phyloP scores from a whole-genome alignment of 768 basidiomycete species.

The Daedaleopsis sinensis region DNA sequence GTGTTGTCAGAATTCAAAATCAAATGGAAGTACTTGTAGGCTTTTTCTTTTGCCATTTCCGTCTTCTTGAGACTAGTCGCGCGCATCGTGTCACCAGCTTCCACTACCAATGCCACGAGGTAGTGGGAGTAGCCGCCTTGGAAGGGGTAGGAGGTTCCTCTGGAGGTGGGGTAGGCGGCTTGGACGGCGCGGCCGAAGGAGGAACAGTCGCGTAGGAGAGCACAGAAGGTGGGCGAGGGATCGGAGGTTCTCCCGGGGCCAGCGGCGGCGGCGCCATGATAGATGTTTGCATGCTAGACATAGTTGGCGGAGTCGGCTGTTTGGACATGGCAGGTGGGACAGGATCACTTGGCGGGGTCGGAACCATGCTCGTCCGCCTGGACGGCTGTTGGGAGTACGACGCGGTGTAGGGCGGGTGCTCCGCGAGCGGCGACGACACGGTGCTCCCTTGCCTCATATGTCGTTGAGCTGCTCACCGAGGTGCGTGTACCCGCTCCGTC shows the following conservation, averaged over 20 bases:
- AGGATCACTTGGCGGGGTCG: neutral
- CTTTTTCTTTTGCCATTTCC: too few species aligned
- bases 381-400: slow-evolving; percentile 8
- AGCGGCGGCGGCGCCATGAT: slow-evolving; percentile 9
- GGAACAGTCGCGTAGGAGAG: slow-evolving; percentile 9
- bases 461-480: slow-evolving; percentile 48
- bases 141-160: neutral
- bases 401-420: slow-evolving; percentile 18
- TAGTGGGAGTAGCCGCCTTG: neutral
- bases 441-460: slow-evolving; percentile 45
- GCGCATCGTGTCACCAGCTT: too few species aligned
- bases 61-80: too few species aligned
- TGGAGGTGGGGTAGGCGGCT: slow-evolving; percentile 3
- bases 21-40: too few species aligned
- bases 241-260: neutral
- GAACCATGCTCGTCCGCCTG: slow-evolving; percentile 7
- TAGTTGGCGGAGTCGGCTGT: slow-evolving; percentile 2
- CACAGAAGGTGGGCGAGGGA: slow-evolving; percentile 8
- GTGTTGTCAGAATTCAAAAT: too few species aligned
- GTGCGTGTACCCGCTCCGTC: slow-evolving; percentile 33
- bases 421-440: slow-evolving; percentile 17
- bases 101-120: too few species aligned
- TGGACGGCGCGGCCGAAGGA: neutral
- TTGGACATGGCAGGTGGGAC: slow-evolving; percentile 3
- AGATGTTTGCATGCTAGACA: slow-evolving; percentile 13